Evolutionary conservation across 352 stramenopile genomes (phyloP), one percentile per base, ranked within the genome.

Genomic region (Phytophthora sp.): DNA sequence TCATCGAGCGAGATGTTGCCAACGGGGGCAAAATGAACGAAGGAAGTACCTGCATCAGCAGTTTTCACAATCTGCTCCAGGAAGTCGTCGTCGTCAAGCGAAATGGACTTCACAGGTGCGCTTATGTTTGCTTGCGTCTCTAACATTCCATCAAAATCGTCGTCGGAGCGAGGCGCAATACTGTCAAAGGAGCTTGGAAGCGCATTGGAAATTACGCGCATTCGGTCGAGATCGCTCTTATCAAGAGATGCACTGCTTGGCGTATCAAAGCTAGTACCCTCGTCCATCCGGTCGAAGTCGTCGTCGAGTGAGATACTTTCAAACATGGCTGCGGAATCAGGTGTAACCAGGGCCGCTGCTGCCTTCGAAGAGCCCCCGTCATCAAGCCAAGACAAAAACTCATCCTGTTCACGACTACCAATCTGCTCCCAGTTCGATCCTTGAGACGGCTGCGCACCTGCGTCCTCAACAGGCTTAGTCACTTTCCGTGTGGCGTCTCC

Each of bases 301-400:
- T 76, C 70, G 20, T 82, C 72, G 13, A 86, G 63, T 9, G 69
- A 79, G 26, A 82, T 53, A 23, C 70, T 68, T 12, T 54, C 42
- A n/a, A 57, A 70, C 20, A 41, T 36, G 29, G 30, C 35, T 4
- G 13, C 8, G 15, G 26, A 4, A 47, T 11, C 38, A 57, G 35
- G 15, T 30, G 23, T 24, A n/a, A 35, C 39, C 1, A 26, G 47
- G 21, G 61, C 54, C 29, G 39, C 7, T 6, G 13, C n/a, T 49
- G 47, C 11, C 21, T 73, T 26, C 0, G 58, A 57, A 31, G 54
- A 52, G 2, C 68, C 80, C 36, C 44, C 66, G 7, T 90, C 84
- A 66, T 95, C 85, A 1, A 95, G 73, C 87, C 85, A 95, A 4
- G 84, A 93, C 33, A 94, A 42, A 53, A 95, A 94, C 41, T 94